phyloP scores from a whole-genome alignment of 208 protist species.

The Strigomonas galati region DNA sequence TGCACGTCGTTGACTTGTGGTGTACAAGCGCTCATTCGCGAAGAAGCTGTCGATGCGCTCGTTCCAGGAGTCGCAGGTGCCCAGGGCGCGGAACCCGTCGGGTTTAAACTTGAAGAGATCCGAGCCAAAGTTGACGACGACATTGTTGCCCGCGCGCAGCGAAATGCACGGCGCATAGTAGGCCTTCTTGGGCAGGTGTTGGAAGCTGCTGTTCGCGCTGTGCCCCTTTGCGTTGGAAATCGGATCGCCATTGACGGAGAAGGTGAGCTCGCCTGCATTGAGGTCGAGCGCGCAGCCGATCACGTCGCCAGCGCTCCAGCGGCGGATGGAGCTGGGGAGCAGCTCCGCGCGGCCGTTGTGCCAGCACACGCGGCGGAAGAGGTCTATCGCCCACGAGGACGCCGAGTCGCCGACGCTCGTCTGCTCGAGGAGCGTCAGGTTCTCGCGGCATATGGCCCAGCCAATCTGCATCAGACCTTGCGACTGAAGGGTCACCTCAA shows the following conservation, averaged over 20 bases:
- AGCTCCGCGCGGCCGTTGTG: slow-evolving; percentile 62
- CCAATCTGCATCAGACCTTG: slow-evolving; percentile 92
- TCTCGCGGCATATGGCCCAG: slow-evolving; percentile 50
- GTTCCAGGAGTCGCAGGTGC: slow-evolving; percentile 89
- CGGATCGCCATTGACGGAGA: slow-evolving; percentile 77
- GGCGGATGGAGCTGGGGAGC: slow-evolving; percentile 48
- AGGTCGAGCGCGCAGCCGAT: slow-evolving; percentile 88
- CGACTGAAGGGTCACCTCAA: slow-evolving; percentile 83
- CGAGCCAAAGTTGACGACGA: slow-evolving; percentile 90
- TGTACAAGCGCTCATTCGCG: slow-evolving; percentile 45
- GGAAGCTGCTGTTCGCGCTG: slow-evolving; percentile 28
- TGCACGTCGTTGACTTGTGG: slow-evolving; percentile 45
- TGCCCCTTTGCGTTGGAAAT: slow-evolving; percentile 20
- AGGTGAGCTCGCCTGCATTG: slow-evolving; percentile 61
- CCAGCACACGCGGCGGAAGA: slow-evolving; percentile 87
- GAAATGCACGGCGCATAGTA: slow-evolving; percentile 80
- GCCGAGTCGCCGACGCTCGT: slow-evolving; percentile 80
- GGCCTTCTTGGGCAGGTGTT: slow-evolving; percentile 25
- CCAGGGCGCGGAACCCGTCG: slow-evolving; percentile 82
- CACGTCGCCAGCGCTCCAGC: slow-evolving; percentile 83
- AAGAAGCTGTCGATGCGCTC: slow-evolving; percentile 91
- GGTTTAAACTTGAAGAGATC: slow-evolving; percentile 84
- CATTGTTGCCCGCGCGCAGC: slow-evolving; percentile 73
- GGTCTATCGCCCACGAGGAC: slow-evolving; percentile 83
- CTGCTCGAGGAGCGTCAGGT: slow-evolving; percentile 14